Conservation (phyloP, 2,329 filamentous ascomycete genomes). For the Aureobasidium sp. region DNA sequence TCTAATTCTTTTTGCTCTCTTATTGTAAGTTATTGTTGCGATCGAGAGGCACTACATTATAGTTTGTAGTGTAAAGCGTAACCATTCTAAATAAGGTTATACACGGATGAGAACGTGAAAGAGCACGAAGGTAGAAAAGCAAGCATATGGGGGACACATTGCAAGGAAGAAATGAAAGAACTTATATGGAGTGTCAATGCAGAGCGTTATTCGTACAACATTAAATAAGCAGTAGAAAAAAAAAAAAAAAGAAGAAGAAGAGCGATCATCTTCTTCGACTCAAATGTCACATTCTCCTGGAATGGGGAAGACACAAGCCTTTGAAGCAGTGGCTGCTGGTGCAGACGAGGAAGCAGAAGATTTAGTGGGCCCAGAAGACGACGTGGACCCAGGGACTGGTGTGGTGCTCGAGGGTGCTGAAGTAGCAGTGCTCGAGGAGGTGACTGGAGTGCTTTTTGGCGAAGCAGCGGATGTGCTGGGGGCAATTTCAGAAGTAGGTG, state of each 20-base stretch:
- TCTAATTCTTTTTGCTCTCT: no score
- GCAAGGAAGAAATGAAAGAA: not conserved
- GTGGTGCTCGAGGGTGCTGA: not conserved
- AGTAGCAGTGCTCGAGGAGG: not conserved
- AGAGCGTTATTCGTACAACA: not conserved
- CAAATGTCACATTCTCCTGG: not conserved
- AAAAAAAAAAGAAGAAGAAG: not conserved
- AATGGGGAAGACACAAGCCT: not conserved
- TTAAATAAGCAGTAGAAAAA: not conserved
- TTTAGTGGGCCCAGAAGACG: not conserved
- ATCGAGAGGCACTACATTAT: no score
- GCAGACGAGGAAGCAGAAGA: not conserved
- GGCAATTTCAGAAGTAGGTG: not conserved
- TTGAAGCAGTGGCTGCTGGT: not conserved
- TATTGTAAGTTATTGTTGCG: no score
- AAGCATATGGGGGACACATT: no score
- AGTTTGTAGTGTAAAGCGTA: no score
- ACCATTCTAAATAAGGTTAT: not conserved
- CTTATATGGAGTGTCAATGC: no score
- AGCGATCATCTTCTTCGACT: not conserved
- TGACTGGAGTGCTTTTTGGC: not conserved
- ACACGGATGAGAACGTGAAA: no score
- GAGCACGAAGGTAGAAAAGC: no score
- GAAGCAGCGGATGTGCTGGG: not conserved
- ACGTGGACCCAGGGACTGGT: not conserved